Base-by-base conservation (phyloP, 805 yeast species). In the Candida xyloterini region DNA sequence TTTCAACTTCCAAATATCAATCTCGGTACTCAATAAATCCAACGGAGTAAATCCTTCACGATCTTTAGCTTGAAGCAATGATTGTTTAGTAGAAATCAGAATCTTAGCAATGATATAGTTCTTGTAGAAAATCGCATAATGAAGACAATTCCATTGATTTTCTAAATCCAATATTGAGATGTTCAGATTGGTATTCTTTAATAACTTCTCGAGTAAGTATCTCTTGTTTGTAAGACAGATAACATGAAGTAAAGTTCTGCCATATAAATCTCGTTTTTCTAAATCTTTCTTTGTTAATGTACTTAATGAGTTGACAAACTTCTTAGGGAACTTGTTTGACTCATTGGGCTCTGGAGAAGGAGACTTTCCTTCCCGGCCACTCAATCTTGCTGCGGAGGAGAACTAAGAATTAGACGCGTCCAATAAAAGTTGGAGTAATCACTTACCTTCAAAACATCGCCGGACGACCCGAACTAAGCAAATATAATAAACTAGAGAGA, bases 71-170 rank as follows among this genome's bases (percentile, higher is more conserved):
- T 71, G 70, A 23, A 81, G 55, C 8, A 79, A 56, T 1, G 62
- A 53, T 24, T 39, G 43, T 2, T 43, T 33, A 3, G 48, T 27
- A 4, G 52, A 40, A 8, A 76, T 38, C 8, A 79, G 48, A 7
- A 61, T 59, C 38, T 68, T 71, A 8, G 81, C 79, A 53, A 83
- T 73, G 14, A 71, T 54, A 29, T 81, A 62, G 39, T 81, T 68
- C 24, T 79, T 84, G 46, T 74, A 63, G 48, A 68, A 76, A 10
- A 84, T 63, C 4, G 88, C 77, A 44, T 79, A 74, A 59, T 90
- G 96, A 21, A 90, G 66, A 18, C 87, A 77, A 30, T 85, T 84
- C 83, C 95, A 89, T 2, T 87, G 84, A 55, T 77, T 86, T 59
- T 89, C 96, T 37, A 66, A 66, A 58, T 90, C 96, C 2, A 67